Evolutionary conservation across 2,329 filamentous ascomycete genomes (phyloP).

Genomic region (Simplicillium aogashimaense): DNA sequence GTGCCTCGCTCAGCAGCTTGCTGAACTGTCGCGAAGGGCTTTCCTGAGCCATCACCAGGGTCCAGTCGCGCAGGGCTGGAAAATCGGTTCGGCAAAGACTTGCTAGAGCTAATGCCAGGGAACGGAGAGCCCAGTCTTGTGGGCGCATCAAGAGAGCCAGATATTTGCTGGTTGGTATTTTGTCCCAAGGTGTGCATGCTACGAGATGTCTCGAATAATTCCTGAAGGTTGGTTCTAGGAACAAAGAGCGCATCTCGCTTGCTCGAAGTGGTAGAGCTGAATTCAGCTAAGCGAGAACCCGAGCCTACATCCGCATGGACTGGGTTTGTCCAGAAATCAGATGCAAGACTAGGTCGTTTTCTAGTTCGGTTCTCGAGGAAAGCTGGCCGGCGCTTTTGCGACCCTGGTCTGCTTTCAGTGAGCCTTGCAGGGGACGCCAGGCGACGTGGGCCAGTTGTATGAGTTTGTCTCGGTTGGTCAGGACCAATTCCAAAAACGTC

Average conservation of each 20-base stretch:
- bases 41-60: conserved; percentile 27
- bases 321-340: conserved; percentile 43
- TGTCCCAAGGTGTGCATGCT: too few relatives aligned
- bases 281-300: conserved; percentile 15
- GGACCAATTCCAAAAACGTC: conserved; percentile 22
- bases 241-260: conserved; percentile 27
- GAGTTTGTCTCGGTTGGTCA: conserved; percentile 30
- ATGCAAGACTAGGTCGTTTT: conserved; percentile 44
- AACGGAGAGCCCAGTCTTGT: conserved; percentile 52
- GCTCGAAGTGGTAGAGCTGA: conserved; percentile 22
- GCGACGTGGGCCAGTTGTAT: conserved; percentile 38
- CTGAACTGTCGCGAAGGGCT: conserved; percentile 49
- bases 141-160: conserved; percentile 20
- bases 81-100: conserved; percentile 51
- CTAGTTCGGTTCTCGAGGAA: conserved; percentile 34
- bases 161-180: conserved; percentile 3
- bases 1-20: conserved; percentile 26
- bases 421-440: conserved; percentile 45
- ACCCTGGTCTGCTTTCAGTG: conserved; percentile 37
- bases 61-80: conserved; percentile 36
- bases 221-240: conserved; percentile 30
- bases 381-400: conserved; percentile 43
- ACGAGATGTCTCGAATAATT: conserved; percentile 24
- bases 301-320: conserved; percentile 14
- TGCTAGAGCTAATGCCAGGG: conserved; percentile 35